These are phyloP conservation scores for Suaeda aralocaspica DNA, from an alignment of 148 eudicot species.

Conservation along the genomic window DNA sequence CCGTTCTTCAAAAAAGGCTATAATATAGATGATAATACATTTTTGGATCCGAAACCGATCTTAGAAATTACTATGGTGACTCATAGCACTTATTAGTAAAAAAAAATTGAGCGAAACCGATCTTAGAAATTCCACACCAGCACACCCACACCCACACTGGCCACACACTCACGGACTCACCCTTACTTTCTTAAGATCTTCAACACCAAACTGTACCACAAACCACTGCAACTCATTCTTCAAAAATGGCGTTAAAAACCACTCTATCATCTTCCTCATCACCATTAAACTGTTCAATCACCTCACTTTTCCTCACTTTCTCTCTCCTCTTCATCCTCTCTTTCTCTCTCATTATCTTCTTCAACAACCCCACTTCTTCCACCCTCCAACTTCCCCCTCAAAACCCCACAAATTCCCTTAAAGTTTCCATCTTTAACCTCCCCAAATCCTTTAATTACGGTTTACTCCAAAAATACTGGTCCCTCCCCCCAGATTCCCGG, in stretches of 20 bases:
- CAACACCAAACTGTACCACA: not conserved
- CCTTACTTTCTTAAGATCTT: not conserved
- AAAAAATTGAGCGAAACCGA: too few relatives aligned
- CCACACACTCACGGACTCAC: too few relatives aligned
- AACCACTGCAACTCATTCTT: not conserved
- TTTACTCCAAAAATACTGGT: slow-evolving; percentile 63
- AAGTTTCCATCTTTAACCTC: slow-evolving; percentile 58
- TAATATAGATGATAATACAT: too few relatives aligned
- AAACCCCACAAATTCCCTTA: slow-evolving; percentile 34
- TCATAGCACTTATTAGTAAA: too few relatives aligned
- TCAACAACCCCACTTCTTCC: slow-evolving; percentile 26
- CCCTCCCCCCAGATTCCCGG: slow-evolving; percentile 59
- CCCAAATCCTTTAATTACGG: slow-evolving; percentile 86
- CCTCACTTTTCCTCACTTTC: slow-evolving; percentile 45
- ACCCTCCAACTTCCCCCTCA: slow-evolving; percentile 26
- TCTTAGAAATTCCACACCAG: too few relatives aligned
- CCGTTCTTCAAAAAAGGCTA: too few relatives aligned
- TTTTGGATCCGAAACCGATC: too few relatives aligned
- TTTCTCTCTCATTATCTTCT: slow-evolving; percentile 42
- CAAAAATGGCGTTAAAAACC: slow-evolving; percentile 27
- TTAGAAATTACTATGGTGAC: too few relatives aligned
- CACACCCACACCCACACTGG: too few relatives aligned
- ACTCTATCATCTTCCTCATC: slow-evolving; percentile 6
- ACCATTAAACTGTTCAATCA: slow-evolving; percentile 26
- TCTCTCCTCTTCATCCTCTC: slow-evolving; percentile 39